Percentiles rank a stretch among this genome's conserved stretches.
Conservation (phyloP, 352 stramenopile species). For the Elongisporangium undulatum region DNA sequence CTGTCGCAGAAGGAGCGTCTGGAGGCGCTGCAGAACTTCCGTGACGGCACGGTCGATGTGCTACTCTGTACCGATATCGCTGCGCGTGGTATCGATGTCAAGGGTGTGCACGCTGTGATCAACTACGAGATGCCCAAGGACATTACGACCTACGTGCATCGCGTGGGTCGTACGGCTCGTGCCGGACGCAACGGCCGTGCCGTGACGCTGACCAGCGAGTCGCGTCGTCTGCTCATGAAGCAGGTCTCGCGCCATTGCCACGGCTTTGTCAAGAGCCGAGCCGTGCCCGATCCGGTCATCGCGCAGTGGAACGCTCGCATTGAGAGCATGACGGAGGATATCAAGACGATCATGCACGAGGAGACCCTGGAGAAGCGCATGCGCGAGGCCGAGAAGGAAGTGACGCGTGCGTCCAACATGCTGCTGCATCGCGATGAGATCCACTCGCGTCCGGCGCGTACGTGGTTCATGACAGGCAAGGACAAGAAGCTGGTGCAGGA, state of each 20-base stretch:
- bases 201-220: constrained; percentile 89
- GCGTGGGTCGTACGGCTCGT: constrained; percentile 97
- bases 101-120: constrained; percentile 97
- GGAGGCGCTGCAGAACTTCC: constrained; percentile 95
- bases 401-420: constrained; percentile 86
- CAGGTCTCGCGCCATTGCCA: constrained; percentile 88
- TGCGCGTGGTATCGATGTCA: constrained; percentile 98
- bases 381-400: constrained; percentile 87
- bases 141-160: constrained; percentile 98
- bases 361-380: constrained; percentile 89
- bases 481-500: constrained; percentile 85
- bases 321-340: constrained; percentile 73
- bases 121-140: constrained; percentile 99
- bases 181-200: constrained; percentile 91
- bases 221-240: constrained; percentile 92
- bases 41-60: constrained; percentile 93
- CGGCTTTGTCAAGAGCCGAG: constrained; percentile 89
- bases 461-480: constrained; percentile 91
- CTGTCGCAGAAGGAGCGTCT: constrained; percentile 95
- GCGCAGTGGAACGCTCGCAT: constrained; percentile 84
- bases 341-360: constrained; percentile 82
- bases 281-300: constrained; percentile 86
- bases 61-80: constrained; percentile 98
- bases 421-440: constrained; percentile 92
- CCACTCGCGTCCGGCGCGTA: constrained; percentile 72